Evolutionary conservation across 2,329 filamentous ascomycete species (phyloP).

Genomic region (Beauveria brongniartii): DNA sequence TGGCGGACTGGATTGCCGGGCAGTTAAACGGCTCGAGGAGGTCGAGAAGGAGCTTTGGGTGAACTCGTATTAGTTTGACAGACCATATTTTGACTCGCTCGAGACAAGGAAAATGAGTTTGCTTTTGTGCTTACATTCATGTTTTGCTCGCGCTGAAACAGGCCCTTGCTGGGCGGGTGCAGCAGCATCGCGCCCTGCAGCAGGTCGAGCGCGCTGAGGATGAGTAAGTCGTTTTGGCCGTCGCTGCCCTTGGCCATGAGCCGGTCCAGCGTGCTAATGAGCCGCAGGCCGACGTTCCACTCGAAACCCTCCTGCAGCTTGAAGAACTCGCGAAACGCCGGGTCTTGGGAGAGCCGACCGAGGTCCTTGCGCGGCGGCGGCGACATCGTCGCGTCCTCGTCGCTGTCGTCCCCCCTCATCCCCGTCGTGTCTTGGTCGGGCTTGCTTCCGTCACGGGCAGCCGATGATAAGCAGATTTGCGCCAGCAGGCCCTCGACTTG

Average conservation of each 20-base stretch:
- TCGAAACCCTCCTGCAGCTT: constrained; percentile 95
- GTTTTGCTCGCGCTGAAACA: constrained; percentile 83
- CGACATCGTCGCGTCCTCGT: constrained; percentile 22
- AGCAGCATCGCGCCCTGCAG: constrained; percentile 83
- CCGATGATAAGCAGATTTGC: constrained; percentile 73
- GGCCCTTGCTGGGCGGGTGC: constrained; percentile 78
- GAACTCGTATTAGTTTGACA: background rate
- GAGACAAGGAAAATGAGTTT: background rate
- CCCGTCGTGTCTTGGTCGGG: too few species aligned
- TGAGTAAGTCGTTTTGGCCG: constrained; percentile 78
- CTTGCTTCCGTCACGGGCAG: background rate
- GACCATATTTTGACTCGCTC: background rate
- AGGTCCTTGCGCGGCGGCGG: constrained; percentile 51
- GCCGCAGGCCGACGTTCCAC: constrained; percentile 87
- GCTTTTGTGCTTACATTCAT: constrained; percentile 64
- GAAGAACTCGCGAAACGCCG: constrained; percentile 92
- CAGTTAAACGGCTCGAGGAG: constrained; percentile 89
- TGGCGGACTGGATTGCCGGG: constrained; percentile 82
- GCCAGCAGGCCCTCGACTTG: constrained; percentile 92
- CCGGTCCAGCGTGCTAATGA: constrained; percentile 78
- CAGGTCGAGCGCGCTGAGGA: constrained; percentile 78
- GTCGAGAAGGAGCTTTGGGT: constrained; percentile 68
- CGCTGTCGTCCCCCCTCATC: constrained; percentile 16
- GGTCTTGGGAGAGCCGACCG: constrained; percentile 66
- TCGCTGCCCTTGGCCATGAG: constrained; percentile 76